Evolutionary conservation across 306 rosid species (phyloP), one percentile per base, ranked within the genome.

Genomic region (Cucumis melo): DNA sequence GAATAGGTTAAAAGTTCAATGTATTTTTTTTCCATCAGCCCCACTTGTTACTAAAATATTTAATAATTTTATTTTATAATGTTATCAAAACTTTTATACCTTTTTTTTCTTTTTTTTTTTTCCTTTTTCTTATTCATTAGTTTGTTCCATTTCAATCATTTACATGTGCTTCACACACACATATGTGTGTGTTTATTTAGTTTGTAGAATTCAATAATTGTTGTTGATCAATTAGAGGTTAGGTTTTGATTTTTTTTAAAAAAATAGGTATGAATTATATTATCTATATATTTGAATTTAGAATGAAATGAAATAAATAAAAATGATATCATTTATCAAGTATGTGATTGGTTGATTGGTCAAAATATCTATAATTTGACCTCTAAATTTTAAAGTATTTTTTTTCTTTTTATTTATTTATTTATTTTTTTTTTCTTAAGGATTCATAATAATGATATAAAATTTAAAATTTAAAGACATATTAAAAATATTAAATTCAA

Each of bases 1-100:
- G 6, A 5, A n/a, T 67, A 67, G 36, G 74, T 42, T 67, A 67
- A 67, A 67, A 67, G 44, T 67, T 67, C 74, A 67, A 67, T 67
- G 74, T 67, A 67, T 67, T 20, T 42, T 61, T 61, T 67, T 1
- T 10, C 1, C 39, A 42, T n/a, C 42, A 55, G 34, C 75, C 55
- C 75, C 57, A 68, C 75, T 44, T 44, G 10, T 23, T 68, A 20
- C 41, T n/a, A 10, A 32, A 2, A 4, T 67, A n/a, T 38, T 67
- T 1, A n/a, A 50, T n/a, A n/a, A n/a, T n/a, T n/a, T n/a, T n/a
- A n/a, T 50, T 39, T 29, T 58, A 32, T 63, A 12, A 63, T 63
- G 12, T 68, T 68, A 68, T 68, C 56, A 20, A 20, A 42, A 68
- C 54, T n/a, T 67, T 67, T 67, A 2, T 44, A 41, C 32, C 29